Evolutionary conservation across 257 asterid species (phyloP).

Genomic region (Capsicum pubescens): DNA sequence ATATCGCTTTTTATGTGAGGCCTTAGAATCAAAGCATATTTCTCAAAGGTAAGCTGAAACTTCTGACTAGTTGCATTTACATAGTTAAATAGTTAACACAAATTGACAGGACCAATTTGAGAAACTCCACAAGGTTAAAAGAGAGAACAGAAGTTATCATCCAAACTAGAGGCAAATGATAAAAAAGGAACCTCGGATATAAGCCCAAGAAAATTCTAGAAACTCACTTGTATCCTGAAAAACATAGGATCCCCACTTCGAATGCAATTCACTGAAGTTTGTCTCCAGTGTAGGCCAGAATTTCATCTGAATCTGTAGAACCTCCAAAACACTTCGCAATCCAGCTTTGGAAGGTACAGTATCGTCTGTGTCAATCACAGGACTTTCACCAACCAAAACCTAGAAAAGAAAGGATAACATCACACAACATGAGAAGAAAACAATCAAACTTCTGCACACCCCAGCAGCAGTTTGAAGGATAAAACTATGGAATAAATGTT

Average conservation of each 20-base stretch:
- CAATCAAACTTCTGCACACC: conserved; percentile 16
- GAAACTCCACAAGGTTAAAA: conserved; percentile 7
- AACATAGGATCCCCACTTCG: conserved; percentile 59
- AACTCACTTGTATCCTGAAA: conserved; percentile 66
- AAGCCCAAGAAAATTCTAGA: background rate
- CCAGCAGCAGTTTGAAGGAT: conserved; percentile 27
- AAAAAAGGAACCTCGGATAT: background rate
- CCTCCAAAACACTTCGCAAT: conserved; percentile 71
- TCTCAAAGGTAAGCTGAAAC: background rate
- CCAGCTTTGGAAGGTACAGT: conserved; percentile 74
- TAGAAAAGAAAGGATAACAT: conserved; percentile 46
- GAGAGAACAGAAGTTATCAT: background rate
- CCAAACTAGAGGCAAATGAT: conserved; percentile 12
- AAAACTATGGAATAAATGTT: conserved; percentile 23
- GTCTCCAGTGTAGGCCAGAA: conserved; percentile 76
- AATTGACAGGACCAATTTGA: conserved; percentile 1
- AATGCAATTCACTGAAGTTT: conserved; percentile 51
- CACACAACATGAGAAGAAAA: conserved; percentile 37
- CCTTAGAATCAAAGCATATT: background rate
- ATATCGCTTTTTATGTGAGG: background rate
- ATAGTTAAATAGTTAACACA: background rate
- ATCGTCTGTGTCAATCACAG: conserved; percentile 46
- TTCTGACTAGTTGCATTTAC: background rate
- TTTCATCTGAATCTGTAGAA: conserved; percentile 68
- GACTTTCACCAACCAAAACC: conserved; percentile 89